Base-by-base conservation (phyloP, 768 basidiomycete species). In the Podaxis sp. region DNA sequence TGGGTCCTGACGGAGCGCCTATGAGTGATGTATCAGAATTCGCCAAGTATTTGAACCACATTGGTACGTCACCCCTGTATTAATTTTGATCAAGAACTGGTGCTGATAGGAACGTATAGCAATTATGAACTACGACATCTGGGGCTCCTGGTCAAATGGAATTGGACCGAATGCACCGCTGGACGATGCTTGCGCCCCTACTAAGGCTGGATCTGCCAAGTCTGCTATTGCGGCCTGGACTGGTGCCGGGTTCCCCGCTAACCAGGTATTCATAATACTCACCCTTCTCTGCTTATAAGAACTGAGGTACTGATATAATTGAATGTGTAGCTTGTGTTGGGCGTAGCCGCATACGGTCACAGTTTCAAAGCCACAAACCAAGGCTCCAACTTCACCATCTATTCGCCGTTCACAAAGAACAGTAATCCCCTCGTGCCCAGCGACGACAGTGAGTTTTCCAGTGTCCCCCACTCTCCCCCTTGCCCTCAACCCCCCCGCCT, bases 111-210 rank as follows among this genome's bases (percentile, higher is more conserved):
- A 13, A 9, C 59, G 11, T 51, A 24, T 49, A 86, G 83, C 74
- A 59, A 75, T 88, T 63, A 89, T 88, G 87, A 81, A 80, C 66
- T 89, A 88, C 67, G 87, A 88, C 65, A 68, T 88, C 29, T 74
- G 70, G 69, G 80, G 80, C 2, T 65, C 74, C 4, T 89, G 83
- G 80, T 80, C 79, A 67, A 70, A 75, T 67, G 67, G 81, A 64
- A 77, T 86, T 55, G 94, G 93, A 3, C 88, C 95, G 4, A 96
- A 97, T 71, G 87, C 94, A 0, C 94, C 95, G 4, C 82, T 96
- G 19, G 74, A 82, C 37, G 87, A 94, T 74, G 75, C 82, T 0
- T 96, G 94, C 69, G 83, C 85, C 0, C 66, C 74, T 3, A 74
- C 85, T 0, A 67, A 73, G 2, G 74, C 78, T 33, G 93, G 91